Evolutionary conservation across 176 grass and related monocot genomes (phyloP).

Genomic region (Paspalum vaginatum): DNA sequence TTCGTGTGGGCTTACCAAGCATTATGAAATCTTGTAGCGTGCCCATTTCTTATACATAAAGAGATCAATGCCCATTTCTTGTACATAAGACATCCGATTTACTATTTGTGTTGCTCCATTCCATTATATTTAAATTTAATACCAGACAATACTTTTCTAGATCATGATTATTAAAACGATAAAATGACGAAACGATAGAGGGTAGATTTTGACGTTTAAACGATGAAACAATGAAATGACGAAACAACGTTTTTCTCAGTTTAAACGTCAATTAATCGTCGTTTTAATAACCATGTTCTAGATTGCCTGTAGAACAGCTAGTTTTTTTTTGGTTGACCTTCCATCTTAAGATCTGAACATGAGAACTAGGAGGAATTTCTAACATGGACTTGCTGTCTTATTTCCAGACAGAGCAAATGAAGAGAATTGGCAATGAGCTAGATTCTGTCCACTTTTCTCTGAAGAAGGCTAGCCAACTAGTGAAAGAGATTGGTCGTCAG

Average conservation of each 20-base stretch:
- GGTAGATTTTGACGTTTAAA: too few relatives aligned
- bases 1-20: neutral
- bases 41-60: too few relatives aligned
- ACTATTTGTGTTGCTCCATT: neutral
- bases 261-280: too few relatives aligned
- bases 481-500: constrained; percentile 73
- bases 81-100: neutral
- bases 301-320: neutral
- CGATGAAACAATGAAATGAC: too few relatives aligned
- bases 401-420: constrained; percentile 66
- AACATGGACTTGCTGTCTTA: neutral
- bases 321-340: constrained; percentile 1
- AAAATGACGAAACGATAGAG: too few relatives aligned
- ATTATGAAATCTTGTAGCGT: neutral
- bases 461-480: constrained; percentile 66
- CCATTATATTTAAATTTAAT: neutral
- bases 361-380: constrained; percentile 7
- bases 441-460: constrained; percentile 73
- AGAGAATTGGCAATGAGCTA: constrained; percentile 59
- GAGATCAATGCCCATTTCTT: too few relatives aligned
- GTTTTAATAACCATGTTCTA: too few relatives aligned
- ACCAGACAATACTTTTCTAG: neutral
- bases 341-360: neutral
- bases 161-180: too few relatives aligned
- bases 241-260: too few relatives aligned